Evolutionary conservation across 495 filamentous ascomycete genomes (phyloP).

Genomic region (Xylaria acuta): DNA sequence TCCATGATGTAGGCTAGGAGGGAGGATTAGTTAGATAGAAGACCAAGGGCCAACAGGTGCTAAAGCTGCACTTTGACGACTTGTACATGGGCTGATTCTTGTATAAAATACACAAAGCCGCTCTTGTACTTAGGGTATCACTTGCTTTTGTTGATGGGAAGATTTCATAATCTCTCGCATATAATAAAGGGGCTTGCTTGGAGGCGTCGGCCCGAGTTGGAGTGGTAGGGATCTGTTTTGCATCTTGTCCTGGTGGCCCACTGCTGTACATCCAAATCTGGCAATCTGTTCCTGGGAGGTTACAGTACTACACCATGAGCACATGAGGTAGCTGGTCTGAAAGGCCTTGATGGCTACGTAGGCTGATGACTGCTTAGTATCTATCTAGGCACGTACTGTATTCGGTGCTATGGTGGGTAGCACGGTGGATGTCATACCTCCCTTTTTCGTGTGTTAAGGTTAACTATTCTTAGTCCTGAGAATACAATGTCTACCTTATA

Average conservation of each 20-base stretch:
- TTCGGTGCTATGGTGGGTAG: not conserved
- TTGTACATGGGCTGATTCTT: not conserved
- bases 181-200: conserved; percentile 13
- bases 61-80: not conserved
- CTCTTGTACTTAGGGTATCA: not conserved
- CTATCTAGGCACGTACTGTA: not conserved
- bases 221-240: conserved; percentile 13
- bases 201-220: conserved; percentile 19
- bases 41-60: not conserved
- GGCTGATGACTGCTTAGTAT: not conserved
- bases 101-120: not conserved
- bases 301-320: not conserved
- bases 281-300: not conserved
- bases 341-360: not conserved
- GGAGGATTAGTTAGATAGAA: not conserved
- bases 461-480: not conserved
- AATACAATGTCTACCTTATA: not conserved
- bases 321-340: conserved; percentile 3
- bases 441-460: not conserved
- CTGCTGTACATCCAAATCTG: not conserved
- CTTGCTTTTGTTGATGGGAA: not conserved
- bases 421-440: not conserved
- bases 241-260: conserved; percentile 6
- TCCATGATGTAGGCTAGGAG: conserved; percentile 30
- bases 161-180: not conserved